Evolutionary conservation across 2,329 filamentous ascomycete genomes (phyloP), one percentile per base, ranked within the genome.

Genomic region (Nakataea oryzae): DNA sequence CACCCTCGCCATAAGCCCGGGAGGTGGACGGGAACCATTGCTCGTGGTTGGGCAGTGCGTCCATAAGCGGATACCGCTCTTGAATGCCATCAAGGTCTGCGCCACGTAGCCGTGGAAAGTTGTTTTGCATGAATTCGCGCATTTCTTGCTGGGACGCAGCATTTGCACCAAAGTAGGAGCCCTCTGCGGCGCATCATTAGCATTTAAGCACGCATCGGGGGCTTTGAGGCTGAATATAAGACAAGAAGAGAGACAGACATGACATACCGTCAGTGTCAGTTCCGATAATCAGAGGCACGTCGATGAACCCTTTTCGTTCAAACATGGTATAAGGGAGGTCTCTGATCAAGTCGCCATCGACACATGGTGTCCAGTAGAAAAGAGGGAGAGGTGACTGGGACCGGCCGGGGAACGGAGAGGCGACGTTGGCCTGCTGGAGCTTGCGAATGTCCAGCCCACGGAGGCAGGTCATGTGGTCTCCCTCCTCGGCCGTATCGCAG

Each of bases 291-390:
- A 79, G 65, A 0, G 80, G 79, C 29, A 82, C 76, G 32, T 73
- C 70, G 62, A 78, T 63, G 62, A 79, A 79, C 8, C 70, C 66
- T 0, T 77, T 76, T 1, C 68, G 66, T 8, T 71, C 67, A 55
- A 77, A 79, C 62, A 80, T 68, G 4, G 62, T 64, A 54, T 76
- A 78, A 1, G 78, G 75, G 12, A 74, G 69, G 62, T 79, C 78
- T 4, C 64, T 68, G 14, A 82, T 66, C 12, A 82, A 67, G 6
- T 74, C 74, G 9, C 78, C 80, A 62, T 83, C 81, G 7, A 81
- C 69, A 59, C 76, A 79, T 0, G 81, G 81, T 3, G 77, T 75
- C 77, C 77, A 83, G 71, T 81, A 81, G 66, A 81, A 83, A 0
- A 75, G 69, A 0, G 79, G 72, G 6, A 67, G 50, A 0, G 70